A percentile compares a stretch with the other conserved stretches of the same genome.
phyloP scores from a whole-genome alignment of 2,329 filamentous ascomycete species.

The Fusarium multiceps region DNA sequence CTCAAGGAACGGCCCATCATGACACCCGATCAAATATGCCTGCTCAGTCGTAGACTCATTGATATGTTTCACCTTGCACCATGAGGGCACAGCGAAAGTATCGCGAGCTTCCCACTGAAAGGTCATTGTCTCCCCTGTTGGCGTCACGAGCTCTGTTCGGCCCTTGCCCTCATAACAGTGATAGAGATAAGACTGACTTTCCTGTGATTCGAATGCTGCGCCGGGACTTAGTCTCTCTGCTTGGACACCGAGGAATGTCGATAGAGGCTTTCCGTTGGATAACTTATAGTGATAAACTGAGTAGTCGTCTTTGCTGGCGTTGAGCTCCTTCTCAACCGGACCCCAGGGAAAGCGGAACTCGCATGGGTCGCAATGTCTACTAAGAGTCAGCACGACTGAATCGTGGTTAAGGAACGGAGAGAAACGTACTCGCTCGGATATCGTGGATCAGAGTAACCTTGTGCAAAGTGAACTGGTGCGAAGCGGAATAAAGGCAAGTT shows the following conservation, averaged over 20 bases:
- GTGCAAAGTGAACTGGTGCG: slow-evolving; percentile 65
- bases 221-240: slow-evolving; percentile 60
- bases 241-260: slow-evolving; percentile 59
- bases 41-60: slow-evolving; percentile 45
- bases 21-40: slow-evolving; percentile 51
- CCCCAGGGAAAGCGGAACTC: slow-evolving; percentile 59
- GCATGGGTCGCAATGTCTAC: slow-evolving; percentile 49
- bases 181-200: slow-evolving; percentile 63
- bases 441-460: slow-evolving; percentile 59
- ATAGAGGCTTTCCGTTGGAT: slow-evolving; percentile 49
- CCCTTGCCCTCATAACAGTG: slow-evolving; percentile 64
- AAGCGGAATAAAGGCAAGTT: slow-evolving; percentile 64
- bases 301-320: slow-evolving; percentile 46
- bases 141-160: slow-evolving; percentile 52
- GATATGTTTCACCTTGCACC: slow-evolving; percentile 61
- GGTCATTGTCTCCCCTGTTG: slow-evolving; percentile 47
- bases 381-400: background rate
- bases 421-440: slow-evolving; percentile 59
- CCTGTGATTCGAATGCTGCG: slow-evolving; percentile 51
- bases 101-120: slow-evolving; percentile 60
- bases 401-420: no score
- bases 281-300: slow-evolving; percentile 53
- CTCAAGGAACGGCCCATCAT: slow-evolving; percentile 51
- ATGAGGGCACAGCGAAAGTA: slow-evolving; percentile 65
- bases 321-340: slow-evolving; percentile 54